Percentiles rank a stretch among this genome's conserved stretches.
Conservation (phyloP, 228 moss, liverwort and hornwort genomes). For the Sphagnum fallax region DNA sequence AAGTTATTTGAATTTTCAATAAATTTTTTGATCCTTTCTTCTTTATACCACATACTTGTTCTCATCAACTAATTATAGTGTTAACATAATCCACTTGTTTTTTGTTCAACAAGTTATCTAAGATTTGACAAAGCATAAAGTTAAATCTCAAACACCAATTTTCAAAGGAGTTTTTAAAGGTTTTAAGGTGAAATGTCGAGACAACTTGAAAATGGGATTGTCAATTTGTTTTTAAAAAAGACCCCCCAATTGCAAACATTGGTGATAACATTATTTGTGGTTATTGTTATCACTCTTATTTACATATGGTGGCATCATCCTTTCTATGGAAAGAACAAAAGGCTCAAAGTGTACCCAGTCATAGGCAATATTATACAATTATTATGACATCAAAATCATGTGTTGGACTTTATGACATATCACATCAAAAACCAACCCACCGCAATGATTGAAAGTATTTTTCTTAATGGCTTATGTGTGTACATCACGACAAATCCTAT, state of each 20-base stretch:
- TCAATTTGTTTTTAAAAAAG: no score
- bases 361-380: conserved; percentile 3
- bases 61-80: no score
- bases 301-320: conserved; percentile 14
- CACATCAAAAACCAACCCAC: conserved; percentile 6
- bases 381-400: not conserved
- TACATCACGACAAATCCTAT: conserved; percentile 7
- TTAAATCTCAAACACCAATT: no score
- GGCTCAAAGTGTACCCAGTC: conserved; percentile 7
- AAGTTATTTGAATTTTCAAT: no score
- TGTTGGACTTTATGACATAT: conserved; percentile 8
- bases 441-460: conserved; percentile 8
- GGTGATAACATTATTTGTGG: not conserved
- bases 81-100: no score
- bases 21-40: no score
- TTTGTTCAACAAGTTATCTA: no score
- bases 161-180: no score
- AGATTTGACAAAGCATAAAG: no score
- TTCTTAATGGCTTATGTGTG: conserved; percentile 1
- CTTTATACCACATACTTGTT: no score
- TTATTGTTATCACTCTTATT: not conserved
- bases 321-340: conserved; percentile 13
- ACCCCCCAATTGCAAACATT: not conserved
- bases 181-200: no score
- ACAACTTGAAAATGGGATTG: no score